Conservation (phyloP, 2,329 filamentous ascomycete species). For the Pseudonectria buxi region DNA sequence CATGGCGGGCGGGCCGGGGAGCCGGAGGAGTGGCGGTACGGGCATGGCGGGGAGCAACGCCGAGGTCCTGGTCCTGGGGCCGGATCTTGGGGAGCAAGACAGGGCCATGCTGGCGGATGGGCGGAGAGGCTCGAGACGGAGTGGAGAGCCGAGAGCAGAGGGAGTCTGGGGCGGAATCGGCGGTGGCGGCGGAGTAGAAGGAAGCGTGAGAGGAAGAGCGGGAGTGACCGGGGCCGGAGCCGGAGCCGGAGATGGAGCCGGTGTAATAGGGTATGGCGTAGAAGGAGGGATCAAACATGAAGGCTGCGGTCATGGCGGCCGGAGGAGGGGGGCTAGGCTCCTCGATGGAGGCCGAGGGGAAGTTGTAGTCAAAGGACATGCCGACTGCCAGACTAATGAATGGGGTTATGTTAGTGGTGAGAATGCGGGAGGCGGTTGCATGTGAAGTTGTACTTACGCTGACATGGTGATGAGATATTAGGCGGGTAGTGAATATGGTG, state of each 20-base stretch:
- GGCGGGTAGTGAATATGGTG: constrained; percentile 6
- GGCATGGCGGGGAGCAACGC: constrained; percentile 43
- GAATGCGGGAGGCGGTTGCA: constrained; percentile 1
- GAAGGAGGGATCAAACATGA: constrained; percentile 50
- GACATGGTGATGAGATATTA: constrained; percentile 23
- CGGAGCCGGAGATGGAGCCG: too few species aligned
- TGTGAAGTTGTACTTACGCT: constrained; percentile 23
- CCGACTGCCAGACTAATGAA: constrained; percentile 51
- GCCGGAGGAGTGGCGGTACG: constrained; percentile 27
- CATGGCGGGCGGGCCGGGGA: constrained; percentile 36
- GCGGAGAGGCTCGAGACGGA: constrained; percentile 57
- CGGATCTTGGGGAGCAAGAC: constrained; percentile 80
- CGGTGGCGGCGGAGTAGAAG: constrained; percentile 49
- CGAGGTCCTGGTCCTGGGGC: constrained; percentile 72
- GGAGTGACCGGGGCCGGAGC: constrained; percentile 45
- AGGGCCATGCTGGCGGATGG: constrained; percentile 71
- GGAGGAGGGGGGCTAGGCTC: constrained; percentile 23
- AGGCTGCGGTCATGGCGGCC: constrained; percentile 21
- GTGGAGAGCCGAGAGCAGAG: constrained; percentile 62
- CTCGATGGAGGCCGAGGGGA: constrained; percentile 34
- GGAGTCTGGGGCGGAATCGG: constrained; percentile 53
- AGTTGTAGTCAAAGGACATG: constrained; percentile 56
- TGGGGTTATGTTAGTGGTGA: constrained; percentile 16
- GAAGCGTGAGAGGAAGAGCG: constrained; percentile 61
- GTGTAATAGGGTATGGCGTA: constrained; percentile 43